Conservation (phyloP, 1,284 basidiomycete species). For the Filobasidium uniguttulatum region DNA sequence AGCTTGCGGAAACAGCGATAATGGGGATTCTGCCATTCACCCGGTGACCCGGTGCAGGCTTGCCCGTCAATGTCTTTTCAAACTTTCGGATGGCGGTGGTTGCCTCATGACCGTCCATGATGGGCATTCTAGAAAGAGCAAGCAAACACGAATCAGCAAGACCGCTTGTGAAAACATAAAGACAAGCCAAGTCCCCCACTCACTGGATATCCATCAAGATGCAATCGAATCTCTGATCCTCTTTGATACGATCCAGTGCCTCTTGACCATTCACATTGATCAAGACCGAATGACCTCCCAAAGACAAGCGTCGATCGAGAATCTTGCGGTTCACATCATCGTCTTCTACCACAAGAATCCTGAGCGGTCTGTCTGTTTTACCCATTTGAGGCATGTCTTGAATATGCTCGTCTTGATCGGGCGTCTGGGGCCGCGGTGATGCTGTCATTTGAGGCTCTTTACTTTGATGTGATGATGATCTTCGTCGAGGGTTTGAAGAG, state of each 20-base stretch:
- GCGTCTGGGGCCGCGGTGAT: too few relatives aligned
- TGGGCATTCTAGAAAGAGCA: slow-evolving; percentile 51
- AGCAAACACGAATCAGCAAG: slow-evolving; percentile 7
- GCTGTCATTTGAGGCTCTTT: too few relatives aligned
- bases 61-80: slow-evolving; percentile 35
- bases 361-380: slow-evolving; percentile 34
- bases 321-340: slow-evolving; percentile 65
- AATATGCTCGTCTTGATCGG: too few relatives aligned
- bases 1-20: slow-evolving; percentile 68
- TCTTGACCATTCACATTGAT: slow-evolving; percentile 66
- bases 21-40: slow-evolving; percentile 63
- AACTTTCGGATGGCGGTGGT: slow-evolving; percentile 54
- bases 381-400: slow-evolving; percentile 5
- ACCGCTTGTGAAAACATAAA: not conserved
- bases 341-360: slow-evolving; percentile 61
- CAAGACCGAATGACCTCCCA: slow-evolving; percentile 55
- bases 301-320: slow-evolving; percentile 52
- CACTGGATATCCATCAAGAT: slow-evolving; percentile 76
- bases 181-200: slow-evolving; percentile 22
- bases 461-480: not conserved
- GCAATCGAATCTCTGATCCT: slow-evolving; percentile 55
- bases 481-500: too few relatives aligned
- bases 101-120: slow-evolving; percentile 62
- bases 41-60: slow-evolving; percentile 37
- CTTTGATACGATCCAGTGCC: slow-evolving; percentile 49